Percentiles rank a stretch among this genome's conserved stretches.
phyloP scores from a whole-genome alignment of 805 yeast genomes.

The Ogataea henricii region DNA sequence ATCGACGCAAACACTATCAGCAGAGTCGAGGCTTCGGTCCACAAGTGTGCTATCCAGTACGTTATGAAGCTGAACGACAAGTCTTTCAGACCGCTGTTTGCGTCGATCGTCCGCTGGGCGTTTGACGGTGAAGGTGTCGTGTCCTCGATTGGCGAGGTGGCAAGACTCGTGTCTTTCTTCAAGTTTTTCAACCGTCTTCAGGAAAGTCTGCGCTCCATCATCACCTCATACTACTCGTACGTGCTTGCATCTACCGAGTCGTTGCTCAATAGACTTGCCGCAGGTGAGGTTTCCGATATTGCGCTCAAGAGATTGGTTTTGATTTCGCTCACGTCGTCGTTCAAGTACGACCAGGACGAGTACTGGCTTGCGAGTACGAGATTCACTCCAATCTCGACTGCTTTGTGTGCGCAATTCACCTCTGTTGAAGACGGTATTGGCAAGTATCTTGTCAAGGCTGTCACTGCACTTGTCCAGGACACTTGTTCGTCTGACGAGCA shows the following conservation, averaged over 20 bases:
- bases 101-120: conserved; percentile 87
- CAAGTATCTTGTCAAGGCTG: conserved; percentile 75
- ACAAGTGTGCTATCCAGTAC: conserved; percentile 68
- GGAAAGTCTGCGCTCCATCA: conserved; percentile 79
- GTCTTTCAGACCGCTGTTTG: conserved; percentile 89
- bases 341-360: conserved; percentile 88
- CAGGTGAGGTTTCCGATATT: conserved; percentile 43
- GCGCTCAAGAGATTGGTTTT: conserved; percentile 73
- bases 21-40: conserved; percentile 77
- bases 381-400: conserved; percentile 67
- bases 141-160: conserved; percentile 47
- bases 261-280: conserved; percentile 52
- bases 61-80: conserved; percentile 94
- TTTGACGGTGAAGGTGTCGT: conserved; percentile 75
- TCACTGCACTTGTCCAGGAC: conserved; percentile 71
- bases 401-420: conserved; percentile 65
- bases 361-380: conserved; percentile 91
- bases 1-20: conserved; percentile 75
- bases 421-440: conserved; percentile 76
- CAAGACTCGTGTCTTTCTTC: conserved; percentile 74
- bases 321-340: conserved; percentile 74
- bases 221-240: conserved; percentile 87
- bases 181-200: conserved; percentile 84
- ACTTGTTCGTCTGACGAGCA: conserved; percentile 65
- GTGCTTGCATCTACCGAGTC: conserved; percentile 70